Evolutionary conservation across 176 grass and related monocot genomes (phyloP), one percentile per base, ranked within the genome.

Genomic region (Tillandsia leiboldiana): DNA sequence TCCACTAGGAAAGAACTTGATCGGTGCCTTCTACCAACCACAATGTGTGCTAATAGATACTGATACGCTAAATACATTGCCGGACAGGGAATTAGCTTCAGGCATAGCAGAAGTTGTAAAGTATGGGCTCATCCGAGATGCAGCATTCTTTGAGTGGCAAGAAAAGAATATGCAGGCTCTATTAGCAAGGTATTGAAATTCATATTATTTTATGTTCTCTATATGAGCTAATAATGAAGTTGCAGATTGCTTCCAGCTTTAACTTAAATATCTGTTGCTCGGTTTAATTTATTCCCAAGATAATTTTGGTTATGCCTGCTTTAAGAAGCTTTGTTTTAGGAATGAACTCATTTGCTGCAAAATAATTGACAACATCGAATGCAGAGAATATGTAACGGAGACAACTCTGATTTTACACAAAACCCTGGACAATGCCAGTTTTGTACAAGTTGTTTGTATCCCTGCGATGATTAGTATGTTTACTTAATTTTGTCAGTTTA

Each of bases 111-210:
- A 99, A 71, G 82, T 99, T 17, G 87, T 99, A 51, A 93, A 99
- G 56, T 99, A 99, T 75, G 90, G 94, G 9, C 94, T 99, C 67
- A 99, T 93, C 26, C 92, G 94, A 79, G 90, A 99, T 42, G 82
- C 94, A 1, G 69, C 80, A 11, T 99, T 99, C 82, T 99, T 99
- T 71, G 84, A 93, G 63, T 99, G 94, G 87, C 94, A 90, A 83
- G 94, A 93, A 84, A 88, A 88, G 67, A 99, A 93, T 51, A 88
- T 99, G 90, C 33, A 73, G 0, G 63, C 80, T 71, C 79, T 99
- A 18, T 82, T 90, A 69, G 81, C 84, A 57, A 99, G 90, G 90
- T 90, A 93, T 53, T 23, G 1, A 48, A 1, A n/a, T 0, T 51
- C 18, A 4, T 42, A 42, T 42, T 42, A 42, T 51, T 71, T 73